Evolutionary conservation across 441 rosid species (phyloP), one percentile per base, ranked within the genome.

Genomic region (Gossypium aridum): DNA sequence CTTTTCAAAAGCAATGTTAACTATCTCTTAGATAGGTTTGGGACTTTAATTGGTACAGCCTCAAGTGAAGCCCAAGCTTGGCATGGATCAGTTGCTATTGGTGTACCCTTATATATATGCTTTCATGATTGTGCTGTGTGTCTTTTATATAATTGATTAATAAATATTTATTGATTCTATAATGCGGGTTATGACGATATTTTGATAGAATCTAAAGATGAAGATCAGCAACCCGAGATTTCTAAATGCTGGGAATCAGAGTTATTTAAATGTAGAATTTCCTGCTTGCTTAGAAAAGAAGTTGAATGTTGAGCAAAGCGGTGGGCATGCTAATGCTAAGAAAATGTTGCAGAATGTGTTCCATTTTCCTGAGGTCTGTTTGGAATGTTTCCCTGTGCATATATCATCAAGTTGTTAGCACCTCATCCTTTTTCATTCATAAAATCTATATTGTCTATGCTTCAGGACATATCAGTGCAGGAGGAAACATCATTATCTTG

Each of bases 161-260:
- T 43, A 7, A 55, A 70, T 31, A 26, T 45, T 54, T 28, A 2
- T 53, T 55, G 28, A 12, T 20, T 70, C 12, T 55, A 19, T 70
- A 70, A 64, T 75, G 19, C 47, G 70, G 54, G 43, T 60, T 80
- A 19, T 82, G 22, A 70, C 37, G 55, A 70, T 71, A 61, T 75
- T 65, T 72, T 73, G 73, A 70, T 93, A 96, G 99, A 91, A 96
- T 78, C 85, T 96, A 83, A 96, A 93, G 87, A 91, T 93, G 97
- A 96, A 91, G 87, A 84, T 94, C 76, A 89, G 90, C 80, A 86
- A 91, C 83, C 97, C 94, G 43, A 91, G 98, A 81, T 90, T 86
- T 81, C 78, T 96, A 59, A 79, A 55, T 80, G 71, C 87, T 78
- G 98, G 88, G 83, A 86, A 78, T 70, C 83, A 26, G 77, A 90